Base-by-base conservation (phyloP, 2,329 filamentous ascomycete genomes). In the Macrophomina pseudophaseolina region DNA sequence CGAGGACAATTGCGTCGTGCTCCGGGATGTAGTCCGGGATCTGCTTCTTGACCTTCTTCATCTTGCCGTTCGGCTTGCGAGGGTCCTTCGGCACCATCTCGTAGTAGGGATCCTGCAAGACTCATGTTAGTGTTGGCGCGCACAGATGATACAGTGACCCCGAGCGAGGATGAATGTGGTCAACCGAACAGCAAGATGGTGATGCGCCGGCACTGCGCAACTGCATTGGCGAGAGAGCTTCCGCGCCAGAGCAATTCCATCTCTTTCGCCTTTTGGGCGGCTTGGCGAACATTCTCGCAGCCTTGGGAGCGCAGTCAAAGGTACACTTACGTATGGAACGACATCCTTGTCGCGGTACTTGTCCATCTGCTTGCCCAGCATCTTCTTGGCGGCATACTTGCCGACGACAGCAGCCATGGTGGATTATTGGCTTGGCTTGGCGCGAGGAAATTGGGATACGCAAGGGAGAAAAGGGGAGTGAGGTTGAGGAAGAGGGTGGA, bases 1-100 rank as follows among this genome's bases (percentile, higher is more conserved):
- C 96, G 70, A 98, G 88, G 71, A 97, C 84, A 69, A 90, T 86
- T 74, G 86, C 89, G 79, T 99, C 95, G 72, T 97, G 87, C 33
- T 90, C 82, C 18, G 93, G 94, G 63, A 98, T 87, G 65, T 94
- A 94, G 32, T 88, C 87, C 0, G 94, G 94, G 42, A 94, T 83
- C 28, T 92, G 91, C 80, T 96, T 97, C 81, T 91, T 92, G 75
- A 90, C 87, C 79, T 91, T 97, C 83, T 93, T 94, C 66, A 86
- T 84, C 77, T 93, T 96, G 73, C 87, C 88, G 32, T 89, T 88
- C 12, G 58, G 58, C 64, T 83, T 87, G 69, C 88, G 86, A 8
- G 91, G 91, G 49, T 94, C 90, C 28, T 90, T 88, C 12, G 58
- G 58, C 42, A 97, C 88, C 71, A 88, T 85, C 77, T 97, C 92